Conservation (phyloP, 495 filamentous ascomycete species). For the Aspergillus kassunensis region DNA sequence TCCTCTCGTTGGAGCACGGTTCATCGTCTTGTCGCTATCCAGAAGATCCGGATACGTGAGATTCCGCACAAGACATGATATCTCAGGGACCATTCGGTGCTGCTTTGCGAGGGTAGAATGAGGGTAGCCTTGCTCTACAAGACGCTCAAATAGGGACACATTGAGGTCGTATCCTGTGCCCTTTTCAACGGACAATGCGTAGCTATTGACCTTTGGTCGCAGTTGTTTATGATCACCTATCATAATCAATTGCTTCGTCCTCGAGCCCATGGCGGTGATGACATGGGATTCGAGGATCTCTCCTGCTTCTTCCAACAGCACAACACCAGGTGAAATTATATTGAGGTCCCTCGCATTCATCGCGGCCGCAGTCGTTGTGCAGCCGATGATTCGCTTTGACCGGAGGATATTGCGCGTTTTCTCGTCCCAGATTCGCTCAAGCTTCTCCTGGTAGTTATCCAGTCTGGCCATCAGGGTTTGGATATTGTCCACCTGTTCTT, state of each 20-base stretch:
- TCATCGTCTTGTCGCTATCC: constrained; percentile 52
- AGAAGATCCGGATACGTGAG: constrained; percentile 63
- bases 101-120: constrained; percentile 58
- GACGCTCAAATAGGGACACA: constrained; percentile 65
- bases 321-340: constrained; percentile 24
- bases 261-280: constrained; percentile 54
- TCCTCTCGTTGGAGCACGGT: constrained; percentile 50
- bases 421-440: constrained; percentile 42
- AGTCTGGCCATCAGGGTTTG: constrained; percentile 31
- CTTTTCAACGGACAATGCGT: constrained; percentile 59
- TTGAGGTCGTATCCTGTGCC: constrained; percentile 70
- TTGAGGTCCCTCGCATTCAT: constrained; percentile 54
- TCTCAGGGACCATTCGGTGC: constrained; percentile 68
- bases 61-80: constrained; percentile 55
- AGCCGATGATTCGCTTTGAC: constrained; percentile 62
- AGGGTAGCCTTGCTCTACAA: constrained; percentile 52
- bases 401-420: constrained; percentile 43
- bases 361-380: constrained; percentile 72
- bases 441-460: constrained; percentile 36
- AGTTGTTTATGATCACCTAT: constrained; percentile 81
- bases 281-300: constrained; percentile 75
- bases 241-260: constrained; percentile 63
- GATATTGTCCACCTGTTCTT: constrained; percentile 47
- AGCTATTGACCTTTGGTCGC: constrained; percentile 65
- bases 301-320: constrained; percentile 72